A percentile compares a stretch with the other conserved stretches of the same genome.
Evolutionary conservation across 2,329 filamentous ascomycete species (phyloP).

Genomic region (Colletotrichum musicola): DNA sequence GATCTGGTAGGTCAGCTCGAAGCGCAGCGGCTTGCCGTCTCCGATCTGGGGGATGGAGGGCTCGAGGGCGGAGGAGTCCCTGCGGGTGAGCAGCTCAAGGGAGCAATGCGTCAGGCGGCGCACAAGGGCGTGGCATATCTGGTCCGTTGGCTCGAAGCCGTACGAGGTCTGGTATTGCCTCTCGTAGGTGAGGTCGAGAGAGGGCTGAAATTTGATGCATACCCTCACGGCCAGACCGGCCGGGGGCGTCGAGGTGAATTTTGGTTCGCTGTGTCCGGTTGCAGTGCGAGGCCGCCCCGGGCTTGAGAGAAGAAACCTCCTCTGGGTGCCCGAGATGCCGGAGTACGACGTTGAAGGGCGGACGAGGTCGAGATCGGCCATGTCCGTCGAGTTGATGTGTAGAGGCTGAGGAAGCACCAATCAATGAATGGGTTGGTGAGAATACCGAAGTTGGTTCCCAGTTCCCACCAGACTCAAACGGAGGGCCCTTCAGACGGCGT

Average conservation of each 20-base stretch:
- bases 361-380: constrained; percentile 33
- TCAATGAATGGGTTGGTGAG: constrained; percentile 3
- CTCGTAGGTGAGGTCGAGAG: constrained; percentile 57
- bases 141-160: constrained; percentile 57
- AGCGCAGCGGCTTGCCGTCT: constrained; percentile 60
- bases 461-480: constrained; percentile 36
- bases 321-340: constrained; percentile 32
- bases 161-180: constrained; percentile 62
- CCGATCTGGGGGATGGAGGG: constrained; percentile 43
- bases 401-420: constrained; percentile 19
- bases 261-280: constrained; percentile 26
- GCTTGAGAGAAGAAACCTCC: constrained; percentile 37
- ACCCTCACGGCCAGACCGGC: constrained; percentile 55
- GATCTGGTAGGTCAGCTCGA: constrained; percentile 62
- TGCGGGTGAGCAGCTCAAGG: constrained; percentile 65
- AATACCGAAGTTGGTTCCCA: constrained; percentile 22
- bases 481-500: constrained; percentile 23
- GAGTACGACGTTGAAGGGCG: constrained; percentile 37
- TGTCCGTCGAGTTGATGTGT: constrained; percentile 28
- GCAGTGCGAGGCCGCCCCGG: constrained; percentile 38
- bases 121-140: constrained; percentile 63
- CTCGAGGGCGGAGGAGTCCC: constrained; percentile 61
- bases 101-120: constrained; percentile 65
- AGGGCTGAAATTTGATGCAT: constrained; percentile 60
- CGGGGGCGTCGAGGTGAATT: constrained; percentile 8